Evolutionary conservation across 352 stramenopile species (phyloP), one percentile per base, ranked within the genome.

Genomic region (Halophytophthora batemanensis): DNA sequence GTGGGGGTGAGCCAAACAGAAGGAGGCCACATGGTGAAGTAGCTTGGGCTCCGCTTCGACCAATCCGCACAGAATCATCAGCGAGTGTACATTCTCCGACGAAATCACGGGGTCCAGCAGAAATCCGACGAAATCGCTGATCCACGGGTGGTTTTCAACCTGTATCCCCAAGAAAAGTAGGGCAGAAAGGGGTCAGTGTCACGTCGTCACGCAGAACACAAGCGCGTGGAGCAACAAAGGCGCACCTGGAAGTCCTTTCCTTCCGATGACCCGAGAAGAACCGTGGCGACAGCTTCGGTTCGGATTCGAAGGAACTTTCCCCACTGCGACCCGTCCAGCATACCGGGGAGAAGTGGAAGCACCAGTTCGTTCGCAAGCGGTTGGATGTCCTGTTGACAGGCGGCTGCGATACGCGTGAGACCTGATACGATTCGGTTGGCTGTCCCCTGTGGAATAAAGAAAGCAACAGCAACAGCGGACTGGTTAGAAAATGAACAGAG

Each of bases 381-480:
- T 3, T 67, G 53, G 33, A 86, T 64, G 14, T 71, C 66, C 19
- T 59, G 23, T 2, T 57, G 56, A 55, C 72, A 82, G 1, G 70
- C 70, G 23, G 59, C 64, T 38, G 72, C 72, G 29, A 83, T 48
- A 23, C 75, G 69, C 31, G 69, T 81, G 31, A 86, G 70, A 17
- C 71, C 74, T 6, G 62, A 65, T 2, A 89, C 55, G 25, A 91
- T 85, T 11, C 74, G 64, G 18, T 70, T 81, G 2, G 66, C 62
- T 17, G 77, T 67, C 3, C n/a, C n/a, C n/a, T n/a, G n/a, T n/a
- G n/a, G n/a, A n/a, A n/a, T n/a, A n/a, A n/a, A n/a, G n/a, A n/a
- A n/a, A n/a, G n/a, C n/a, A n/a, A n/a, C n/a, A n/a, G n/a, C n/a
- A n/a, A n/a, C n/a, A n/a, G n/a, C n/a, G n/a, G n/a, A n/a, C n/a